A percentile compares a stretch with the other conserved stretches of the same genome.
Conservation (phyloP, 2,329 filamentous ascomycete species). For the Aspergillus fumigatus region DNA sequence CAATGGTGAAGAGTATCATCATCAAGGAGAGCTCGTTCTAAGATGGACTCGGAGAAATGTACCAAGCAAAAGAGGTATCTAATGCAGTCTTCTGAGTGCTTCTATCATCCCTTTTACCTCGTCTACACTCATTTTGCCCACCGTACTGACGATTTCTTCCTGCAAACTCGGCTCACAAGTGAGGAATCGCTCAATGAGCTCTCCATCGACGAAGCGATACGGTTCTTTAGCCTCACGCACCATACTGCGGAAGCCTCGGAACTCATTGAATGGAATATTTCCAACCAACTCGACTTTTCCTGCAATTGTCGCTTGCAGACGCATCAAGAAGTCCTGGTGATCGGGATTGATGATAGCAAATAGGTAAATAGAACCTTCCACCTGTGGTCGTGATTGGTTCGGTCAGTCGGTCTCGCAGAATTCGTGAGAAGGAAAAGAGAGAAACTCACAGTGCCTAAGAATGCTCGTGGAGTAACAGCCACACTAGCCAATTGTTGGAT, state of each 20-base stretch:
- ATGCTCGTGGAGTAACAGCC: conserved; percentile 73
- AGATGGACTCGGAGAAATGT: not conserved
- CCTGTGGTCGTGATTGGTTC: conserved; percentile 43
- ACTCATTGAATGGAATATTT: conserved; percentile 69
- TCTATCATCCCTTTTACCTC: conserved; percentile 59
- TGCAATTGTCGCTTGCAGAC: conserved; percentile 69
- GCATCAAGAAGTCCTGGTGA: conserved; percentile 75
- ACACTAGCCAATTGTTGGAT: conserved; percentile 62
- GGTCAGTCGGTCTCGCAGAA: not conserved
- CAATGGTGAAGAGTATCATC: not conserved
- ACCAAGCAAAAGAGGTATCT: conserved; percentile 2
- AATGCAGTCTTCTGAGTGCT: conserved; percentile 50
- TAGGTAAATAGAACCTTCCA: conserved; percentile 87
- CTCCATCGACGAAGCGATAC: conserved; percentile 85
- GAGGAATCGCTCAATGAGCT: conserved; percentile 81
- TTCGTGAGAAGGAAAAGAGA: not conserved
- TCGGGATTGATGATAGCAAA: conserved; percentile 71
- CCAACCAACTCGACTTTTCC: conserved; percentile 65
- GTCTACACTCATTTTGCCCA: conserved; percentile 53
- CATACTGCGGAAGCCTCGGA: conserved; percentile 74
- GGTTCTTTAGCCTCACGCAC: conserved; percentile 70
- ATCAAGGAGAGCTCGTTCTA: not conserved
- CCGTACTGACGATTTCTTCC: conserved; percentile 47
- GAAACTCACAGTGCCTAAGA: conserved; percentile 74
- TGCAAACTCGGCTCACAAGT: conserved; percentile 60